Conservation (phyloP, 2,329 filamentous ascomycete genomes). For the Coleophoma cylindrospora region DNA sequence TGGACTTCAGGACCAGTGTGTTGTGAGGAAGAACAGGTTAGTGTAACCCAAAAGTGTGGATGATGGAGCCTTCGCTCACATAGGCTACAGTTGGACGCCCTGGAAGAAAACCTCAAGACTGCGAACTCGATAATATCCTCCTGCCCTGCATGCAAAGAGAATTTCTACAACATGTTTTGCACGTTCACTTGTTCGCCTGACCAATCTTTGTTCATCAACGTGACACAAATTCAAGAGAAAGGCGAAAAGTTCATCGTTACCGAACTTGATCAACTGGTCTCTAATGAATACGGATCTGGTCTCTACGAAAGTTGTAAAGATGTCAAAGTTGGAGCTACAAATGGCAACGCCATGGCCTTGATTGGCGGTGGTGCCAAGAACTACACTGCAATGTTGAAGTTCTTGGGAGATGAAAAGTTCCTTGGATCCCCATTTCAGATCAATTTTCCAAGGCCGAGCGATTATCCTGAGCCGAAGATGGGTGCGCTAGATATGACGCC, state of each 20-base stretch:
- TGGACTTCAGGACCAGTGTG: constrained; percentile 84
- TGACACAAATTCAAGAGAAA: constrained; percentile 68
- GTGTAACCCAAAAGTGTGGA: background rate
- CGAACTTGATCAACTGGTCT: constrained; percentile 85
- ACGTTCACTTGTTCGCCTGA: constrained; percentile 97
- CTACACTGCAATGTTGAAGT: constrained; percentile 81
- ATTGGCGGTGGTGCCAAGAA: constrained; percentile 95
- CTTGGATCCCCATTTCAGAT: constrained; percentile 96
- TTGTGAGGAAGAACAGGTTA: constrained; percentile 76
- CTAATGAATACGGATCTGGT: constrained; percentile 74
- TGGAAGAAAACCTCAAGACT: constrained; percentile 80
- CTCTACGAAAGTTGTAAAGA: constrained; percentile 99
- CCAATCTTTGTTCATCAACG: constrained; percentile 91
- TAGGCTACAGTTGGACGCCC: constrained; percentile 59
- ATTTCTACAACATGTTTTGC: constrained; percentile 98
- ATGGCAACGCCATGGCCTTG: constrained; percentile 89
- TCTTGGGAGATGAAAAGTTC: constrained; percentile 85
- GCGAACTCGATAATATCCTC: constrained; percentile 86
- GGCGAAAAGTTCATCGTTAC: constrained; percentile 60
- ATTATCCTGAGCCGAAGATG: constrained; percentile 66
- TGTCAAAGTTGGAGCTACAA: constrained; percentile 94
- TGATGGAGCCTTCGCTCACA: background rate
- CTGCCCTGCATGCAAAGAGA: constrained; percentile 94
- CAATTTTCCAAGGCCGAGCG: constrained; percentile 67
- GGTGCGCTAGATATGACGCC: constrained; percentile 63